Conservation (phyloP, 1,284 basidiomycete species). For the Microbotryum intermedium region DNA sequence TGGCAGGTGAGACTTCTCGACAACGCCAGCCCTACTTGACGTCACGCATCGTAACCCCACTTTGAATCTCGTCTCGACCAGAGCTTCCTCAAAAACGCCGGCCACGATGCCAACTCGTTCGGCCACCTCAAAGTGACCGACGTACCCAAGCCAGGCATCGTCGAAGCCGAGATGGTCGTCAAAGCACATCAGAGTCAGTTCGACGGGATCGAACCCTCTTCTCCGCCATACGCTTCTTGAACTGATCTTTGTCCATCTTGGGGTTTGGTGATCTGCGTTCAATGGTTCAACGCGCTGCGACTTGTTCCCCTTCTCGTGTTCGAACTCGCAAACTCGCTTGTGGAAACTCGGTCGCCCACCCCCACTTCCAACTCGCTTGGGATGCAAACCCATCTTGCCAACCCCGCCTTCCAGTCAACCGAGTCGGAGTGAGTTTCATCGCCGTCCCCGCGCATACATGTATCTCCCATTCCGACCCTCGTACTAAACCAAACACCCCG, state of each 20-base stretch:
- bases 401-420: slow-evolving; percentile 1
- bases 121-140: slow-evolving; percentile 6
- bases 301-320: no score
- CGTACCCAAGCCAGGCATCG: slow-evolving; percentile 3
- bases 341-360: no score
- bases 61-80: neutral
- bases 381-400: neutral
- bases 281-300: no score
- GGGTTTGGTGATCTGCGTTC: no score
- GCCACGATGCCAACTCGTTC: slow-evolving; percentile 25
- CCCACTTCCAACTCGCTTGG: neutral
- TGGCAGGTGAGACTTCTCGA: no score
- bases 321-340: no score
- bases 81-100: slow-evolving; percentile 23
- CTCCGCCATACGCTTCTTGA: neutral
- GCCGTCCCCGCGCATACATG: no score
- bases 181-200: slow-evolving; percentile 16
- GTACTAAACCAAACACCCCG: no score
- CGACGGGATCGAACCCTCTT: neutral
- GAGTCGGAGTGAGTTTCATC: slow-evolving; percentile 5
- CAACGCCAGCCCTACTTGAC: no score
- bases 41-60: no score
- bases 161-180: slow-evolving; percentile 15
- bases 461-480: no score
- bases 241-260: neutral